phyloP scores from a whole-genome alignment of 1,284 basidiomycete species.

The Anthracocystis setariae region DNA sequence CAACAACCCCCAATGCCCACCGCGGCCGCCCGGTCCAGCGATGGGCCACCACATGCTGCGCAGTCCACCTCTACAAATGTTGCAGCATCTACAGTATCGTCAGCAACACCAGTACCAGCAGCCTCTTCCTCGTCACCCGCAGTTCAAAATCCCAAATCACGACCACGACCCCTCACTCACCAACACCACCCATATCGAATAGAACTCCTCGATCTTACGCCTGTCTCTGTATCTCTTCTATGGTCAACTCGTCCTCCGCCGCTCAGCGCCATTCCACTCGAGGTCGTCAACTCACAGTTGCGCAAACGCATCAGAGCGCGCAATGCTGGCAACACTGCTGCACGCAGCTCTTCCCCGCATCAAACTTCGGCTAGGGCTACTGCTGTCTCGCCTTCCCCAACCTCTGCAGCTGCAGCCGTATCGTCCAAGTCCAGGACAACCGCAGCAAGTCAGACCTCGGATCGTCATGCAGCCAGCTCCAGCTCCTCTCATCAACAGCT shows the following conservation, averaged over 20 bases:
- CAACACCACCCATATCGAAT: conserved; percentile 58
- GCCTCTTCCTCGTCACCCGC: conserved; percentile 11
- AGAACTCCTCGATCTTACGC: conserved; percentile 58
- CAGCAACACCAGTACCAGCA: conserved; percentile 17
- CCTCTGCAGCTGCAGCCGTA: conserved; percentile 29
- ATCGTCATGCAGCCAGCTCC: conserved; percentile 2
- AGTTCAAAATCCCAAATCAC: conserved; percentile 24
- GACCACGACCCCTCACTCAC: conserved; percentile 31
- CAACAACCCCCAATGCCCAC: conserved; percentile 31
- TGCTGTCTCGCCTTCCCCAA: conserved; percentile 37
- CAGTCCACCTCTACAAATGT: conserved; percentile 4
- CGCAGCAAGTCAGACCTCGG: conserved; percentile 5
- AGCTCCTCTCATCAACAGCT: conserved; percentile 4
- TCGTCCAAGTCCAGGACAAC: conserved; percentile 18
- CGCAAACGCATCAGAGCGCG: conserved; percentile 35
- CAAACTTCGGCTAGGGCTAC: conserved; percentile 35
- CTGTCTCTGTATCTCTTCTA: conserved; percentile 57
- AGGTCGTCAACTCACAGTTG: conserved; percentile 38
- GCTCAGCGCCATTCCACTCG: conserved; percentile 50
- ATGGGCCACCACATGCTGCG: conserved; percentile 31
- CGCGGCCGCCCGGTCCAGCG: conserved; percentile 45
- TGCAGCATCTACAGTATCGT: not conserved
- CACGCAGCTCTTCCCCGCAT: conserved; percentile 28
- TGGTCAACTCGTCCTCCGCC: conserved; percentile 61
- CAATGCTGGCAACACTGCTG: conserved; percentile 3